These are phyloP conservation scores for Spergularia bocconei DNA, from an alignment of 148 eudicot species.

Conservation along the genomic window DNA sequence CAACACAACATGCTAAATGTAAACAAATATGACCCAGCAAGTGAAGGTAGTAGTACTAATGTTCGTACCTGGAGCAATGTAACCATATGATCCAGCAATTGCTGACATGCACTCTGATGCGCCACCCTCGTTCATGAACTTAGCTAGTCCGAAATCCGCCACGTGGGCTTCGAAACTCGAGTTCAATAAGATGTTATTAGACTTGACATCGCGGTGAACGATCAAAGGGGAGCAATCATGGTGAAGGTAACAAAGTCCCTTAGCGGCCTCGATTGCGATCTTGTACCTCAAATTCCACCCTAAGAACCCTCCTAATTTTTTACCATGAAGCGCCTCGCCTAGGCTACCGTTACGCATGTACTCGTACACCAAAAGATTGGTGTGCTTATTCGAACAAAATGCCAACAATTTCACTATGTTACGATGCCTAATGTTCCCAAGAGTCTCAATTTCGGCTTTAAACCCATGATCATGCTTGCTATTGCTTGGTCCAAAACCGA, in stretches of 20 bases:
- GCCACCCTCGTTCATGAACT: constrained; percentile 67
- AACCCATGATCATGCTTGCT: constrained; percentile 77
- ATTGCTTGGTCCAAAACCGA: constrained; percentile 54
- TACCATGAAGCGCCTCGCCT: constrained; percentile 86
- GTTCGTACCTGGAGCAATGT: constrained; percentile 93
- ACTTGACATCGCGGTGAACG: constrained; percentile 88
- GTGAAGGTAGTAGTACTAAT: background rate
- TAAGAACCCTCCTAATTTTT: constrained; percentile 59
- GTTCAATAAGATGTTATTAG: constrained; percentile 72
- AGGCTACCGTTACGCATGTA: constrained; percentile 97
- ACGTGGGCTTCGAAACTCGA: constrained; percentile 89
- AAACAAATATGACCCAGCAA: background rate
- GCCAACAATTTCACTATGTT: constrained; percentile 83
- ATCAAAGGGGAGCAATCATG: constrained; percentile 94
- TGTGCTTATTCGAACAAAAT: constrained; percentile 76
- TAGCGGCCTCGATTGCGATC: constrained; percentile 73
- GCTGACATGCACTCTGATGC: constrained; percentile 92
- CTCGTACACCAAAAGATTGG: constrained; percentile 77
- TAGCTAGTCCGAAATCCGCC: constrained; percentile 93
- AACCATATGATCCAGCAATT: constrained; percentile 90
- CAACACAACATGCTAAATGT: background rate
- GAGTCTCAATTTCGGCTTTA: constrained; percentile 75
- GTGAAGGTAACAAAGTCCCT: constrained; percentile 88
- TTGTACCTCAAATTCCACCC: constrained; percentile 91
- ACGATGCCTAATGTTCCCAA: constrained; percentile 88